A percentile compares a stretch with the other conserved stretches of the same genome.
phyloP scores from a whole-genome alignment of 495 filamentous ascomycete genomes.

The Hyphodiscus hymeniophilus region DNA sequence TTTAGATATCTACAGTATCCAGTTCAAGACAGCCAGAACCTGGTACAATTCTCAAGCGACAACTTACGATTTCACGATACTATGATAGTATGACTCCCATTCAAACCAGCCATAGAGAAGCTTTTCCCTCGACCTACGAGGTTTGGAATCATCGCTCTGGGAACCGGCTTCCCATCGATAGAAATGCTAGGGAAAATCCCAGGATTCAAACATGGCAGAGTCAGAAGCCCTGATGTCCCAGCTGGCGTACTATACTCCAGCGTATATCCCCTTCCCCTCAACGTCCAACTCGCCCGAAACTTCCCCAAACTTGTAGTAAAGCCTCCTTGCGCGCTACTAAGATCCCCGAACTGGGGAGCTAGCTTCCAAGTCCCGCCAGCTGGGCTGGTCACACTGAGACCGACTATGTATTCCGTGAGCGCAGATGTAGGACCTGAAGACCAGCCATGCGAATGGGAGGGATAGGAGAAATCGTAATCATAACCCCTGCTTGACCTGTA shows the following conservation, averaged over 20 bases:
- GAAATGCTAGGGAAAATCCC: constrained; percentile 21
- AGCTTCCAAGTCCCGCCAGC: constrained; percentile 46
- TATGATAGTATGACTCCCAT: constrained; percentile 15
- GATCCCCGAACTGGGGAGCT: constrained; percentile 49
- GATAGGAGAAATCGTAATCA: constrained; percentile 40
- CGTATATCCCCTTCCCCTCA: constrained; percentile 13
- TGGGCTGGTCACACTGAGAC: constrained; percentile 42
- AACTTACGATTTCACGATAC: constrained; percentile 1
- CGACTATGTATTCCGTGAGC: constrained; percentile 48
- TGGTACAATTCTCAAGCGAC: no score
- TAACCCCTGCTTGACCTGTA: constrained; percentile 49
- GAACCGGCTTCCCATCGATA: constrained; percentile 19
- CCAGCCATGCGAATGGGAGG: constrained; percentile 51
- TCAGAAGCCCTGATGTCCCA: constrained; percentile 24
- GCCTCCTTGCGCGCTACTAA: constrained; percentile 46
- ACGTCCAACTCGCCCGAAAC: constrained; percentile 32
- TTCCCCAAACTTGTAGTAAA: constrained; percentile 49
- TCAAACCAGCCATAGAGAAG: constrained; percentile 4
- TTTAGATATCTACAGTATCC: no score
- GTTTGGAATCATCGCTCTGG: not conserved
- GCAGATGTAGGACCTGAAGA: constrained; percentile 49
- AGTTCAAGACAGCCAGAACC: no score
- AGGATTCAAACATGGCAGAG: constrained; percentile 14
- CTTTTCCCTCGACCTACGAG: constrained; percentile 1
- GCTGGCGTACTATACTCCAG: constrained; percentile 22